A percentile compares a stretch with the other conserved stretches of the same genome.
Evolutionary conservation across 306 rosid genomes (phyloP).

Genomic region (Ochetophila trinervis): DNA sequence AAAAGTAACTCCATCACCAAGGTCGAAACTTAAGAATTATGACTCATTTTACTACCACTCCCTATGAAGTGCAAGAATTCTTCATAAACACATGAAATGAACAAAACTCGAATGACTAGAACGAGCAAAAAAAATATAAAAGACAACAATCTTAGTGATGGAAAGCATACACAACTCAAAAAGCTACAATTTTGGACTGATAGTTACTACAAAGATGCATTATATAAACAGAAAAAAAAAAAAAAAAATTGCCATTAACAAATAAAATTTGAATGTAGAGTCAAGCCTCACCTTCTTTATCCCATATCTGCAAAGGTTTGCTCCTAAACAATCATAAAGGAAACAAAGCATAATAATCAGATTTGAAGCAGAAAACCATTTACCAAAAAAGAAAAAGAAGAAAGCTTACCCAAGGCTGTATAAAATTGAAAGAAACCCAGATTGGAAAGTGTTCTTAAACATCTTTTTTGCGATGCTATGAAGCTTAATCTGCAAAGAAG

Average conservation of each 20-base stretch:
- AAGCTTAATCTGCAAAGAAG: conserved; percentile 23
- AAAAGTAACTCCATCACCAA: too few relatives aligned
- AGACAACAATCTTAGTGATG: too few relatives aligned
- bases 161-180: too few relatives aligned
- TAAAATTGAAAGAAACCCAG: conserved; percentile 88
- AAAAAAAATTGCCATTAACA: neutral
- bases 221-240: neutral
- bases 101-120: too few relatives aligned
- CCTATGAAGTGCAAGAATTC: too few relatives aligned
- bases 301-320: conserved; percentile 98
- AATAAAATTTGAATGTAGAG: neutral
- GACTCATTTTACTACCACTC: too few relatives aligned
- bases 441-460: conserved; percentile 98
- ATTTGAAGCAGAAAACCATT: neutral
- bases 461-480: conserved; percentile 34
- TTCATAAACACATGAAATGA: too few relatives aligned
- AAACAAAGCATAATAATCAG: conserved; percentile 18
- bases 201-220: neutral
- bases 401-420: conserved; percentile 87
- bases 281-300: conserved; percentile 74
- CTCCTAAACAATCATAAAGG: conserved; percentile 48
- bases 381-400: conserved; percentile 1
- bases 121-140: too few relatives aligned
- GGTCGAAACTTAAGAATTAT: too few relatives aligned
- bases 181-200: neutral